Evolutionary conservation across 2,329 filamentous ascomycete species (phyloP).

Genomic region (Aspergillus melleus): DNA sequence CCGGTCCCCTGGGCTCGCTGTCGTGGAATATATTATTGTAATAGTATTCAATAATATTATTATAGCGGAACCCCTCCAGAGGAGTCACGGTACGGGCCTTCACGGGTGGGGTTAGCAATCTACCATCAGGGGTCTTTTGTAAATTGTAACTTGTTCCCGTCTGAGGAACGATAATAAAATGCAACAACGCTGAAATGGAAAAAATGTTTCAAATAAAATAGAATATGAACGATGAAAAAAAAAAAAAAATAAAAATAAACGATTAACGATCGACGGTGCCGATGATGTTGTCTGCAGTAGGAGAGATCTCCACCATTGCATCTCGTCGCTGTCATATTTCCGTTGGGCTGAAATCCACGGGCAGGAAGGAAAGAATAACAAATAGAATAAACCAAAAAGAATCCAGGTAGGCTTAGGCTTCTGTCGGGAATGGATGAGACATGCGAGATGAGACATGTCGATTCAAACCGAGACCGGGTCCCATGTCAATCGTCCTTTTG

Average conservation of each 20-base stretch:
- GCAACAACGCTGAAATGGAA: no score
- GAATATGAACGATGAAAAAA: no score
- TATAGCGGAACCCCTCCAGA: background rate
- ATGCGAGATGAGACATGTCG: background rate
- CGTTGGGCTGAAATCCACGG: background rate
- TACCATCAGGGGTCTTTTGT: background rate
- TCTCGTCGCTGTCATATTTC: background rate
- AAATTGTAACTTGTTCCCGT: background rate
- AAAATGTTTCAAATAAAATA: no score
- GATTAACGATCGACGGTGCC: background rate
- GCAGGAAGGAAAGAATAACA: background rate
- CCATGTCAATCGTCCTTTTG: background rate
- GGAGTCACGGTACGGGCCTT: no score
- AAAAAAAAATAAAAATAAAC: background rate
- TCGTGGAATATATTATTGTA: no score
- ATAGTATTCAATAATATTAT: no score
- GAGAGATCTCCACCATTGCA: background rate
- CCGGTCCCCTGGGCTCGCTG: background rate
- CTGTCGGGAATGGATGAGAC: background rate
- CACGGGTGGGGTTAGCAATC: background rate
- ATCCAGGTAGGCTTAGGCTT: background rate
- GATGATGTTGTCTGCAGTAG: background rate
- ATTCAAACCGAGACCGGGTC: background rate
- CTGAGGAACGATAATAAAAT: no score
- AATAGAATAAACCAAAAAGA: background rate